A percentile compares a stretch with the other conserved stretches of the same genome.
phyloP scores from a whole-genome alignment of 2,329 filamentous ascomycete species.

The Aspergillus fumigatiaffinis region DNA sequence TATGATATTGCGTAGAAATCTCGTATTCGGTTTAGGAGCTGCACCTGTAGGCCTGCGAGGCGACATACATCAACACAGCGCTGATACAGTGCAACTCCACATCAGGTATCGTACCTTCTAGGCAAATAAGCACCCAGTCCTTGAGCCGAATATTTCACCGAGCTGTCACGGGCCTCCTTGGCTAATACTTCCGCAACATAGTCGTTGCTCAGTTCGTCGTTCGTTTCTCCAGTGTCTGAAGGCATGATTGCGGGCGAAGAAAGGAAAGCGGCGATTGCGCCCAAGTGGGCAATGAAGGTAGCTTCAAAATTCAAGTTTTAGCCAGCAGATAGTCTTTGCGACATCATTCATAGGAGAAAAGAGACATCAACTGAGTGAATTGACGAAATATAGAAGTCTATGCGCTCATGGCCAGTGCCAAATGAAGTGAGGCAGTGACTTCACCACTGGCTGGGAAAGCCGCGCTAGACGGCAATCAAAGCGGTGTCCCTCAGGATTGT shows the following conservation, averaged over 20 bases:
- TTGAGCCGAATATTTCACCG: constrained; percentile 68
- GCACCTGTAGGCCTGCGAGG: constrained; percentile 57
- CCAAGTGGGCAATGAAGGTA: neutral
- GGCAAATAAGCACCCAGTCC: constrained; percentile 66
- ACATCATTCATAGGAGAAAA: neutral
- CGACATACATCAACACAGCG: constrained; percentile 4
- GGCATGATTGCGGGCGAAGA: constrained; percentile 21
- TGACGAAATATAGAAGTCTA: neutral
- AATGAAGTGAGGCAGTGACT: neutral
- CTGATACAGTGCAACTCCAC: constrained; percentile 1
- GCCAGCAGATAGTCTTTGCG: neutral
- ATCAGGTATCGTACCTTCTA: constrained; percentile 44
- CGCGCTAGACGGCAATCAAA: neutral
- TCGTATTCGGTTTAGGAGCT: constrained; percentile 82
- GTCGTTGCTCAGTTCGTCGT: constrained; percentile 45
- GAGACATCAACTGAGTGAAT: neutral
- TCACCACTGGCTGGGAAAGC: neutral
- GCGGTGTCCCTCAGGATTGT: neutral
- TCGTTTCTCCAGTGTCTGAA: constrained; percentile 22
- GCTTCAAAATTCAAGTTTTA: neutral
- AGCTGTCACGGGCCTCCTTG: constrained; percentile 71
- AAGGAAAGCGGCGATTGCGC: constrained; percentile 1
- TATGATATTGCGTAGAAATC: constrained; percentile 84
- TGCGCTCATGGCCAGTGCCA: neutral
- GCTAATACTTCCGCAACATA: constrained; percentile 76